Percentiles rank a stretch among this genome's conserved stretches.
Evolutionary conservation across 2,329 filamentous ascomycete genomes (phyloP).

Genomic region (Magnaporthiopsis incrustans): DNA sequence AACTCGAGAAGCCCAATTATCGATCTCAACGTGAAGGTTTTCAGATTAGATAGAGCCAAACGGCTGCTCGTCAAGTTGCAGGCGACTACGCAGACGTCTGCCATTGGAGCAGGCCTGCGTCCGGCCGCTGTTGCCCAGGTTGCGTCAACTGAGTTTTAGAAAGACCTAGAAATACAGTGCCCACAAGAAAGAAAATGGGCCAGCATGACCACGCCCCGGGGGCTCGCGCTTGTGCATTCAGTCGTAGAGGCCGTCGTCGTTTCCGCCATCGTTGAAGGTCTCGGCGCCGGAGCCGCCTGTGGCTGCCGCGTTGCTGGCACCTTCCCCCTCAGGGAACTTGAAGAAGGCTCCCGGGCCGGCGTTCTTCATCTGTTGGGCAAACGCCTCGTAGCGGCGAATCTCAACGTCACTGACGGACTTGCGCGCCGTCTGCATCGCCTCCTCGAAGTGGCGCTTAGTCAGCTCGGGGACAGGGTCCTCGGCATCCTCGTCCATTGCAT

Average conservation of each 20-base stretch:
- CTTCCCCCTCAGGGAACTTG: slow-evolving; percentile 81
- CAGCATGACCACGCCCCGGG: not conserved
- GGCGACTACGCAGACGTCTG: not conserved
- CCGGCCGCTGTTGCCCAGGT: not conserved
- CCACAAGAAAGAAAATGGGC: not conserved
- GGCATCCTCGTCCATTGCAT: slow-evolving; percentile 73
- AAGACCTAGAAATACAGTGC: slow-evolving; percentile 2
- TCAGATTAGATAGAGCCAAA: not conserved
- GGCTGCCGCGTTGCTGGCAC: slow-evolving; percentile 41
- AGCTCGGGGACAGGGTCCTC: slow-evolving; percentile 95
- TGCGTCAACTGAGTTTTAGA: not conserved
- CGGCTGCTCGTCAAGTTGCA: not conserved
- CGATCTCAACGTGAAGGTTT: not conserved
- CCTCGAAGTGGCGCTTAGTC: slow-evolving; percentile 94
- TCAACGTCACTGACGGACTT: slow-evolving; percentile 94
- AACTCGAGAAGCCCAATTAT: not conserved
- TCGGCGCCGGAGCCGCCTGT: slow-evolving; percentile 32
- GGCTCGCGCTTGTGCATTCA: slow-evolving; percentile 47
- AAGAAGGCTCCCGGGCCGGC: slow-evolving; percentile 92
- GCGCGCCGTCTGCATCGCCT: slow-evolving; percentile 93
- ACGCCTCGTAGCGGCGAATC: slow-evolving; percentile 96
- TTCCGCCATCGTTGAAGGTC: slow-evolving; percentile 76
- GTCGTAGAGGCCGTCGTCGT: slow-evolving; percentile 96
- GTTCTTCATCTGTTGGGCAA: slow-evolving; percentile 99
- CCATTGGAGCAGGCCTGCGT: not conserved